Evolutionary conservation across 805 yeast species (phyloP).

Genomic region (Wickerhamomyces tratensis): DNA sequence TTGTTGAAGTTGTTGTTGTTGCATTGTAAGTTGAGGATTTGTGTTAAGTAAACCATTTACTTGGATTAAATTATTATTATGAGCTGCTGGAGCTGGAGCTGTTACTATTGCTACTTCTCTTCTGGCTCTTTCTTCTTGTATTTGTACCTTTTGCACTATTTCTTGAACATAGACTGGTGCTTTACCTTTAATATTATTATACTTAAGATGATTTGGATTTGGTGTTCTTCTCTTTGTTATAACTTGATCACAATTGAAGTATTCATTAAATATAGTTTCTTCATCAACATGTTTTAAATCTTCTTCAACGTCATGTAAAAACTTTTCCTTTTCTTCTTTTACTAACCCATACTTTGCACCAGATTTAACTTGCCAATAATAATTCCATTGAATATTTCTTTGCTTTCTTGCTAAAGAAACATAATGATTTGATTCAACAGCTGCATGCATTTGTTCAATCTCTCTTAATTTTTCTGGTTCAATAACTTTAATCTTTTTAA

Average conservation of each 20-base stretch:
- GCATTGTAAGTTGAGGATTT: background rate
- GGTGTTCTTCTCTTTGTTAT: slow-evolving; percentile 34
- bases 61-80: no score
- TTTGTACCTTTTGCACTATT: slow-evolving; percentile 1
- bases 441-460: slow-evolving; percentile 39
- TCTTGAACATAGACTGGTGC: slow-evolving; percentile 32
- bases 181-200: slow-evolving; percentile 32
- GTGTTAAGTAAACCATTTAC: no score
- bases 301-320: slow-evolving; percentile 20
- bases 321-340: slow-evolving; percentile 14
- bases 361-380: slow-evolving; percentile 34
- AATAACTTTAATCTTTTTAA: slow-evolving; percentile 20
- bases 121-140: no score
- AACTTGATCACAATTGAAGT: slow-evolving; percentile 30
- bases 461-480: slow-evolving; percentile 30
- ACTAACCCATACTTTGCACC: slow-evolving; percentile 28
- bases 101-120: no score
- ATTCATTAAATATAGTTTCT: slow-evolving; percentile 25
- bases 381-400: slow-evolving; percentile 37
- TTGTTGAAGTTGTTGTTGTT: background rate
- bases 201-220: slow-evolving; percentile 37
- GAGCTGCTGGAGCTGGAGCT: no score
- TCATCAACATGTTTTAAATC: slow-evolving; percentile 20
- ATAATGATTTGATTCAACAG: slow-evolving; percentile 34
- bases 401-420: slow-evolving; percentile 30